Percentiles rank a stretch among this genome's conserved stretches.
Conservation (phyloP, 1,139 yeast species). For the Saccharomyces uvarum region DNA sequence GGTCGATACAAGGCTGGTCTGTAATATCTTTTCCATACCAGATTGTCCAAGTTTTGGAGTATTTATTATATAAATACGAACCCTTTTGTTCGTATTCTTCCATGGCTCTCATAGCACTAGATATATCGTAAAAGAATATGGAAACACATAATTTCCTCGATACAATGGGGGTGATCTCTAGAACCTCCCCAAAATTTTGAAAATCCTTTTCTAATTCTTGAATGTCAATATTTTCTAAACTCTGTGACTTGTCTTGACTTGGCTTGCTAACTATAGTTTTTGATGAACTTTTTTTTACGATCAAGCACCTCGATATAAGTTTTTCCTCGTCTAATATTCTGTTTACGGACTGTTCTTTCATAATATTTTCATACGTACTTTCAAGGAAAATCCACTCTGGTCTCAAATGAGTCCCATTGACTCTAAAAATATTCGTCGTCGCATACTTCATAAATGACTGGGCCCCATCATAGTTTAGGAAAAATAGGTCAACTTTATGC, state of each 20-base stretch:
- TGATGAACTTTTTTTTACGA: constrained; percentile 32
- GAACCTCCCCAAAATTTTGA: constrained; percentile 47
- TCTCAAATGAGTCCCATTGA: constrained; percentile 48
- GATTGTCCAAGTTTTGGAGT: constrained; percentile 48
- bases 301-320: constrained; percentile 37
- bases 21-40: constrained; percentile 65
- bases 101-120: constrained; percentile 60
- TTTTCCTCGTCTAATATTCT: constrained; percentile 8
- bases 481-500: constrained; percentile 43
- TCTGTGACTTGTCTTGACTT: constrained; percentile 21
- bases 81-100: constrained; percentile 34
- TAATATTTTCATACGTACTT: not conserved
- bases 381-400: constrained; percentile 34
- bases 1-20: constrained; percentile 42
- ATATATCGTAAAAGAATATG: constrained; percentile 54
- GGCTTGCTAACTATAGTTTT: constrained; percentile 10
- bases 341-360: not conserved
- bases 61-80: constrained; percentile 40
- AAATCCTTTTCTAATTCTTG: constrained; percentile 45
- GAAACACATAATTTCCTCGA: constrained; percentile 57
- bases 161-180: constrained; percentile 62
- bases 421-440: constrained; percentile 47
- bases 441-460: constrained; percentile 47
- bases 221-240: constrained; percentile 35
- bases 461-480: constrained; percentile 50